Base-by-base conservation (phyloP, 2,329 filamentous ascomycete species). In the Lasiodiplodia theobromae region DNA sequence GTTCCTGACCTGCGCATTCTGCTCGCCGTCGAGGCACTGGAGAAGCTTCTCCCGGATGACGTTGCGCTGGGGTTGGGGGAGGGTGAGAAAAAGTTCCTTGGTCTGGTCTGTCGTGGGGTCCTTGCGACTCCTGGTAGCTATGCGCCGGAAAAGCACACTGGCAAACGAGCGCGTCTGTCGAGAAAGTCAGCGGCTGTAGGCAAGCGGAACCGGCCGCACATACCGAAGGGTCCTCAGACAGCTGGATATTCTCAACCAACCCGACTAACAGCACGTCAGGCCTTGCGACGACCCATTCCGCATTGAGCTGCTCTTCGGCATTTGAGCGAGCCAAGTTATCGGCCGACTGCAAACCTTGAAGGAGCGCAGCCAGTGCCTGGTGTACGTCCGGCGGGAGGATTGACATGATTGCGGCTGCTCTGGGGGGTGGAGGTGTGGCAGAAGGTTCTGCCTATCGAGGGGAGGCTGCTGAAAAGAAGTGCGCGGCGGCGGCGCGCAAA, bases 251-350 rank as follows among this genome's bases (percentile, higher is more conserved):
- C 83, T 98, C 96, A 51, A 92, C 94, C 74, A 99, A 84, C 72
- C 94, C 96, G 91, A 98, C 96, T 78, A 99, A 84, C 73, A 98
- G 86, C 74, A 97, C 87, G 76, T 97, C 94, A 44, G 96, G 94
- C 70, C 92, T 88, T 68, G 88, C 86, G 71, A 85, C 84, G 44
- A 94, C 92, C 96, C 96, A 99, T 85, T 94, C 94, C 81, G 89
- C 92, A 80, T 93, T 92, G 71, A 99, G 85, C 79, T 94, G 91
- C 72, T 96, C 93, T 82, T 99, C 96, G 65, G 95, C 95, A 80
- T 93, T 89, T 37, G 92, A 89, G 78, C 96, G 91, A 74, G 93
- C 86, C 69, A 86, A 86, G 83, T 99, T 99, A 83, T 99, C 95
- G 74, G 93, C 84, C 58, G 93, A 95, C 83, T 96, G 92, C 72